phyloP scores from a whole-genome alignment of 495 filamentous ascomycete genomes.

The Aspergillus bridgeri region DNA sequence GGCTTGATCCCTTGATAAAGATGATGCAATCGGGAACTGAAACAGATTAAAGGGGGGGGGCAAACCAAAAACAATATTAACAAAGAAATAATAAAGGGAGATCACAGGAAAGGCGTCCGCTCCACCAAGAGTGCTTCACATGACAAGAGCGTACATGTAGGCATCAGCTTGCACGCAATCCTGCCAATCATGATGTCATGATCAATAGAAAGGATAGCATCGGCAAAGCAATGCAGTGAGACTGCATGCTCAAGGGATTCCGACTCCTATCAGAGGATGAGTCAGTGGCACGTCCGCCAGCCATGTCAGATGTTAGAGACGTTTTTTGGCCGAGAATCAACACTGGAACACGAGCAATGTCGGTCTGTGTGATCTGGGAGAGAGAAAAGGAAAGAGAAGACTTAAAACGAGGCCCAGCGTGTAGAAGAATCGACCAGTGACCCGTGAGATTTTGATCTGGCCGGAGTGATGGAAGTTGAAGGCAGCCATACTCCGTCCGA shows the following conservation, averaged over 20 bases:
- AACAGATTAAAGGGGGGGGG: neutral
- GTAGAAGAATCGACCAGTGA: neutral
- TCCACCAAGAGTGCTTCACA: neutral
- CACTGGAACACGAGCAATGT: neutral
- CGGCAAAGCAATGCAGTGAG: neutral
- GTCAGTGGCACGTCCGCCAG: neutral
- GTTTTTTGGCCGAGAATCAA: neutral
- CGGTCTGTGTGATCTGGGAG: neutral
- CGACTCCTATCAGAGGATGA: neutral
- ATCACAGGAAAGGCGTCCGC: neutral
- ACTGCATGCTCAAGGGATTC: neutral
- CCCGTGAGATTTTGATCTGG: neutral
- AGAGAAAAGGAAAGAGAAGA: neutral
- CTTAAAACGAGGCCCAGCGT: neutral
- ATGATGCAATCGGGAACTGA: neutral
- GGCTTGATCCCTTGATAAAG: neutral
- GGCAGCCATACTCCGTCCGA: no score
- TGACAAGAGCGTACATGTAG: neutral
- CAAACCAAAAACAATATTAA: neutral
- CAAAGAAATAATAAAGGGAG: neutral
- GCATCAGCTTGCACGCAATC: neutral
- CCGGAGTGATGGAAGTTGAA: neutral
- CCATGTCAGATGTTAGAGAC: neutral
- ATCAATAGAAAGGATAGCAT: neutral
- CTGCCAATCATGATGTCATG: conserved; percentile 7